Conservation (phyloP, 306 rosid species). For the Casuarina cunninghamiana region DNA sequence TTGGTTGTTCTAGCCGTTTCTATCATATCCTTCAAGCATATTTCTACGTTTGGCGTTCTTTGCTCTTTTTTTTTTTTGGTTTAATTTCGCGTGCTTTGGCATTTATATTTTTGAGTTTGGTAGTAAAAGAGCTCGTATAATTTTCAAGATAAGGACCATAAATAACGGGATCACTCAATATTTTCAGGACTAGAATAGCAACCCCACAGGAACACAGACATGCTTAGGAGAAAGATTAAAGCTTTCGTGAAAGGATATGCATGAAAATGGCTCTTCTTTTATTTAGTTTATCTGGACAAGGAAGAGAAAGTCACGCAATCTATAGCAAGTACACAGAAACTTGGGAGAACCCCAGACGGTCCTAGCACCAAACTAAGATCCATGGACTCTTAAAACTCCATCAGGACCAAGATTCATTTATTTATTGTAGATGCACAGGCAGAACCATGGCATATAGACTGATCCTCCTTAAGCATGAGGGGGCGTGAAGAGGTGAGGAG, state of each 20-base stretch:
- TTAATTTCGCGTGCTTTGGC: no score
- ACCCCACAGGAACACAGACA: not conserved
- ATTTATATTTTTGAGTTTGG: no score
- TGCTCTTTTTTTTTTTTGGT: no score
- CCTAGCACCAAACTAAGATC: not conserved
- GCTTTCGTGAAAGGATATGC: not conserved
- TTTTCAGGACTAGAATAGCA: not conserved
- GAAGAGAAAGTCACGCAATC: no score
- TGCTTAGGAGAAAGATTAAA: not conserved
- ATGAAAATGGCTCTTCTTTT: not conserved
- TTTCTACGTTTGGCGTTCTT: no score
- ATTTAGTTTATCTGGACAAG: no score
- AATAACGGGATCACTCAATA: not conserved
- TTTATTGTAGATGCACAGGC: not conserved
- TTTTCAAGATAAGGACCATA: not conserved
- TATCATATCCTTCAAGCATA: no score
- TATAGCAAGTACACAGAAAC: not conserved
- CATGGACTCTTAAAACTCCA: not conserved
- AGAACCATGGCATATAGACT: not conserved
- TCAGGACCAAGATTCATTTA: not conserved
- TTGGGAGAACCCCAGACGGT: no score
- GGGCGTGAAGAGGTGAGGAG: constrained; percentile 12
- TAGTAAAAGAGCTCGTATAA: no score
- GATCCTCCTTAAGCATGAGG: not conserved
- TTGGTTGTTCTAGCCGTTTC: no score